Base-by-base conservation (phyloP, 2,329 filamentous ascomycete genomes). In the Sporothrix curviconia region DNA sequence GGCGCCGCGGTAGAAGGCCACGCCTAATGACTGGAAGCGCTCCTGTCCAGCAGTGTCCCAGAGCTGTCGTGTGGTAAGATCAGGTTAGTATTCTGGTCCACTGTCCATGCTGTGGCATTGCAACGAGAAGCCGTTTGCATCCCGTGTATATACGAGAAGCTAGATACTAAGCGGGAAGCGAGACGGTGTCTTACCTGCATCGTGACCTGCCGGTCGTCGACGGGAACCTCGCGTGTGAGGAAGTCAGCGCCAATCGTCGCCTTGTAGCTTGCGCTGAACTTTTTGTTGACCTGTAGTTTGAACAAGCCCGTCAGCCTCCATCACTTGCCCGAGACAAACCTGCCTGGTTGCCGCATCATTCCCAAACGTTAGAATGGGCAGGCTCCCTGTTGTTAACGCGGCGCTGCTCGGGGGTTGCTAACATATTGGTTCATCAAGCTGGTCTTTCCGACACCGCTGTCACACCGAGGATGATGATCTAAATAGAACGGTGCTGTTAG, bases 371-470 rank as follows among this genome's bases (percentile, higher is more conserved):
- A n/a, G n/a, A n/a, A n/a, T n/a, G n/a, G n/a, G n/a, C n/a, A n/a
- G n/a, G n/a, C n/a, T n/a, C n/a, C n/a, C n/a, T n/a, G n/a, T n/a
- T n/a, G n/a, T n/a, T n/a, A n/a, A n/a, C n/a, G n/a, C n/a, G n/a
- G n/a, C n/a, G n/a, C n/a, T n/a, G n/a, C 9, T 24, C 8, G 37
- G 3, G 14, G 15, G 17, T 7, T 24, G 67, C 89, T 73, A 85
- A 97, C 94, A 89, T 97, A 99, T 97, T 99, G 94, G 78, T 99
- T 99, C 94, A 99, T 99, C 83, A 99, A 85, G 76, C 91, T 96
- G 61, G 94, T 99, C 83, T 99, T 99, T 73, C 94, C 94, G 62
- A 99, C 94, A 77, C 94, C 94, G 75, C 92, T 97, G 75, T 99
- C 94, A 67, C n/a, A n/a, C 94, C 94, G 66, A 99, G 86, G 76